Evolutionary conservation across 257 asterid genomes (phyloP).

Genomic region (Lycium ferocissimum): DNA sequence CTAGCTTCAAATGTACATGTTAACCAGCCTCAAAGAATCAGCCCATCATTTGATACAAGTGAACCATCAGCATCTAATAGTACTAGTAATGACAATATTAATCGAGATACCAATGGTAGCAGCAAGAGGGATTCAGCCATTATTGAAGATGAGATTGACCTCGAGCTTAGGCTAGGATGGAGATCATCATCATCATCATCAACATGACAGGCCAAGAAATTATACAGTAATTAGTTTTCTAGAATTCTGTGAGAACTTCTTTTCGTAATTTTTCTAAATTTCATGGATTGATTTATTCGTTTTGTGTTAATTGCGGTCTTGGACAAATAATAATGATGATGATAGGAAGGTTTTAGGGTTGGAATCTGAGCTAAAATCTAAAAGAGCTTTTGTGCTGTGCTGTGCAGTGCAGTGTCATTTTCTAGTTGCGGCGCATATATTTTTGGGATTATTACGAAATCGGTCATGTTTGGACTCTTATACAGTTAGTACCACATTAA

Average conservation of each 20-base stretch:
- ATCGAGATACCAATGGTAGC: background rate
- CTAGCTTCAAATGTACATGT: conserved; percentile 22
- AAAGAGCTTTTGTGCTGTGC: conserved; percentile 10
- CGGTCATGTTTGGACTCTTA: background rate
- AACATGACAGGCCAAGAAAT: conserved; percentile 23
- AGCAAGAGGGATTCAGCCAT: conserved; percentile 28
- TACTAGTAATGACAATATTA: conserved; percentile 33
- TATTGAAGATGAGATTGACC: conserved; percentile 53
- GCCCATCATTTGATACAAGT: conserved; percentile 42
- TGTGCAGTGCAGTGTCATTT: conserved; percentile 75
- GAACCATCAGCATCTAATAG: conserved; percentile 45
- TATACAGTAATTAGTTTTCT: background rate
- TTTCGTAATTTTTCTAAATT: background rate
- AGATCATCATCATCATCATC: conserved; percentile 28
- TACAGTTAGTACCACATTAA: background rate
- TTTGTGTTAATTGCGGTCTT: background rate
- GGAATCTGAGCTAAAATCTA: conserved; percentile 41
- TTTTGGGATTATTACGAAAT: background rate
- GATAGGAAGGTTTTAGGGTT: conserved; percentile 44
- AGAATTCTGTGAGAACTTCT: conserved; percentile 8
- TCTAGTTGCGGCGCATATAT: conserved; percentile 44
- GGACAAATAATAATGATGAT: background rate
- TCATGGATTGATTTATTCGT: conserved; percentile 10
- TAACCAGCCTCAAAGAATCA: conserved; percentile 33
- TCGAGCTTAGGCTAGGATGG: conserved; percentile 72